Conservation (phyloP, 805 yeast genomes). For the Spathaspora girioi region DNA sequence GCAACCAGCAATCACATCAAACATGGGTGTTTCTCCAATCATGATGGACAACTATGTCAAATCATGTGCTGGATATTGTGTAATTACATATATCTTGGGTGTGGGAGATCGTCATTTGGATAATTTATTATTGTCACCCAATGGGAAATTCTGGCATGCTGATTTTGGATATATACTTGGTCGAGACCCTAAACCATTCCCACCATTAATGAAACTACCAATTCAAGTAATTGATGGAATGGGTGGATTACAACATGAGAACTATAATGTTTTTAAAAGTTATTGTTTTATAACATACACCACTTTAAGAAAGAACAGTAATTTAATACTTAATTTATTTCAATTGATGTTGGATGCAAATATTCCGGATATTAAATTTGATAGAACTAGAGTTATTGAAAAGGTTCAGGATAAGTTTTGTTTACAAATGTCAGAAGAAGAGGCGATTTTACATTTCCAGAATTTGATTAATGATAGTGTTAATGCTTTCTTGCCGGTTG, state of each 20-base stretch:
- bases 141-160: constrained; percentile 93
- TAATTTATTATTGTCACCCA: constrained; percentile 71
- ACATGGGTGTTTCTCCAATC: constrained; percentile 50
- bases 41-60: constrained; percentile 93
- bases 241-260: constrained; percentile 88
- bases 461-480: constrained; percentile 92
- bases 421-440: constrained; percentile 90
- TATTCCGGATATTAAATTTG: constrained; percentile 84
- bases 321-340: constrained; percentile 82
- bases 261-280: constrained; percentile 81
- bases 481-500: constrained; percentile 88
- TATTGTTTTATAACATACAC: constrained; percentile 94
- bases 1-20: constrained; percentile 30
- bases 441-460: constrained; percentile 93
- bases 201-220: constrained; percentile 96
- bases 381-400: constrained; percentile 80
- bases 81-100: constrained; percentile 87
- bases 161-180: constrained; percentile 97
- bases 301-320: constrained; percentile 83
- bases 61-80: constrained; percentile 97
- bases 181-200: constrained; percentile 96
- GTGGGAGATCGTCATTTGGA: constrained; percentile 98
- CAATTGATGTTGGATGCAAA: constrained; percentile 92
- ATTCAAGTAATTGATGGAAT: constrained; percentile 96
- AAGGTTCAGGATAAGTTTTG: constrained; percentile 94